phyloP scores from a whole-genome alignment of 2,329 filamentous ascomycete genomes.

The Pseudocercospora macadamiae region DNA sequence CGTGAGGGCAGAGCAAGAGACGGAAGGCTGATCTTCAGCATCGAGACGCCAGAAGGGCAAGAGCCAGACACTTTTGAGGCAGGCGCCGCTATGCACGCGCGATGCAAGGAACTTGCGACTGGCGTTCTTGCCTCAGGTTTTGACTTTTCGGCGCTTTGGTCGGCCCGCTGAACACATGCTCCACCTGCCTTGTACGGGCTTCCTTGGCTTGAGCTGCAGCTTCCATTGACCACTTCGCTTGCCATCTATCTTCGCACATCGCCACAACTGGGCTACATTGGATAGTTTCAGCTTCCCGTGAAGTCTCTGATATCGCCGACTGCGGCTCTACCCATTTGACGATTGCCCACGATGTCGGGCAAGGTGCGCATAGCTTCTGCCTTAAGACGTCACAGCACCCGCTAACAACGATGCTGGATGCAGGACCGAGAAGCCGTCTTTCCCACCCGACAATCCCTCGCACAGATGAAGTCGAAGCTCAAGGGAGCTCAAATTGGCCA shows the following conservation, averaged over 20 bases:
- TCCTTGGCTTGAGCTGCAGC: slow-evolving; percentile 4
- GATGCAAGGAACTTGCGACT: not conserved
- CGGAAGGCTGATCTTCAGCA: slow-evolving; percentile 12
- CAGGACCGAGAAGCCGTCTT: slow-evolving; percentile 96
- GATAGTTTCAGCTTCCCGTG: not conserved
- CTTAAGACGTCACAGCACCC: not conserved
- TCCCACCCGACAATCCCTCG: slow-evolving; percentile 94
- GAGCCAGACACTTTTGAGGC: slow-evolving; percentile 4
- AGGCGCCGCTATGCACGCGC: not conserved
- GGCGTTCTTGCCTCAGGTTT: not conserved
- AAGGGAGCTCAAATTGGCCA: slow-evolving; percentile 80
- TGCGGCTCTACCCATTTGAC: not conserved
- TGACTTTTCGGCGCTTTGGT: not conserved
- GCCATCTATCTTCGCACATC: not conserved
- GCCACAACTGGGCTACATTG: not conserved
- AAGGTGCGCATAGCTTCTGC: slow-evolving; percentile 24
- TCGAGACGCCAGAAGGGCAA: slow-evolving; percentile 10
- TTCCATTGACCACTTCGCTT: slow-evolving; percentile 8
- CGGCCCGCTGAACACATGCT: not conserved
- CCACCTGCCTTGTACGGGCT: not conserved
- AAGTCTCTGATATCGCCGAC: not conserved
- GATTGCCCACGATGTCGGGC: slow-evolving; percentile 31
- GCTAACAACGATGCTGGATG: not conserved
- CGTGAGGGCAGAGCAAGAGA: slow-evolving; percentile 22
- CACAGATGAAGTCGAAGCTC: slow-evolving; percentile 96